Evolutionary conservation across 495 filamentous ascomycete genomes (phyloP).

Genomic region (Neurospora intermedia): DNA sequence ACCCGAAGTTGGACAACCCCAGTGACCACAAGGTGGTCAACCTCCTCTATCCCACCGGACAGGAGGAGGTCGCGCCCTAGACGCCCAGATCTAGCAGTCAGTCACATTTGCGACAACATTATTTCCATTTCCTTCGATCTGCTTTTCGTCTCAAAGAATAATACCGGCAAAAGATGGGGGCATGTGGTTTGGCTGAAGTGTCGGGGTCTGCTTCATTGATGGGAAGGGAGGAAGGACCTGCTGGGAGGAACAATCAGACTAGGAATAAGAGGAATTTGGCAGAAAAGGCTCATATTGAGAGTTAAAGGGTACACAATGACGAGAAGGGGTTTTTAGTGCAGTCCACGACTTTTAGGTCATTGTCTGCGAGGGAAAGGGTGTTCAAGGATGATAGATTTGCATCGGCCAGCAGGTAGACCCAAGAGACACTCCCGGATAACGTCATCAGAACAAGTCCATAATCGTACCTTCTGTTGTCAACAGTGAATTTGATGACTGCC

Average conservation of each 20-base stretch:
- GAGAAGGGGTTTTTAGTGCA: neutral
- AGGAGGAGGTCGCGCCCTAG: neutral
- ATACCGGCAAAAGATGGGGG: no score
- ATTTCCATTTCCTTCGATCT: no score
- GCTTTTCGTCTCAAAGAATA: no score
- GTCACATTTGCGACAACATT: no score
- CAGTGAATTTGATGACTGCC: neutral
- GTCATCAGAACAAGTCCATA: neutral
- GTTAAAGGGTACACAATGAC: neutral
- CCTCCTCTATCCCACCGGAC: neutral
- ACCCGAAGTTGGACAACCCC: neutral
- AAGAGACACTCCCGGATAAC: neutral
- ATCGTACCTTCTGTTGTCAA: neutral
- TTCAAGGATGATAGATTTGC: neutral
- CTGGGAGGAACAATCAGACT: no score
- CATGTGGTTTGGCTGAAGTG: no score
- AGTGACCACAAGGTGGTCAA: neutral
- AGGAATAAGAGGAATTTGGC: no score
- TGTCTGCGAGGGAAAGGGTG: neutral
- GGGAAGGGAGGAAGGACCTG: no score
- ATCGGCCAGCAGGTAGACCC: neutral
- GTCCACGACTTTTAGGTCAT: neutral
- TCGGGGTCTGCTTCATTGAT: no score
- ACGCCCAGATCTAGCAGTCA: neutral
- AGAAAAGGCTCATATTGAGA: no score